Evolutionary conservation across 495 filamentous ascomycete species (phyloP).

Genomic region (Pyrenula aspistea): DNA sequence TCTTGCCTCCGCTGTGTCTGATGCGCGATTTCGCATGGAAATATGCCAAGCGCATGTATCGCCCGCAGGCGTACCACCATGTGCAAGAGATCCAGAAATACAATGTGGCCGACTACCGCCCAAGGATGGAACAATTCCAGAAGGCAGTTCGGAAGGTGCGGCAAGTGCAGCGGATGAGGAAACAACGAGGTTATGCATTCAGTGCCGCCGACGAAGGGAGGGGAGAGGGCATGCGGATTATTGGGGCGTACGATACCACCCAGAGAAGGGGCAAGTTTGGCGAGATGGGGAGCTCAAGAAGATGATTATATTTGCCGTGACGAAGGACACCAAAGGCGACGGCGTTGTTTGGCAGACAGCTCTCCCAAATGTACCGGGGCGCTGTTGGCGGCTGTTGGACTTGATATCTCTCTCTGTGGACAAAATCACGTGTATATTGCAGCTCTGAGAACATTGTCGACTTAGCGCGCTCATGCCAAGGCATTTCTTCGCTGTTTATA

Average conservation of each 20-base stretch:
- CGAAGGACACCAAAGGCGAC: too few relatives aligned
- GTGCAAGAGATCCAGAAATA: slow-evolving; percentile 99
- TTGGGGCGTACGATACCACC: slow-evolving; percentile 97
- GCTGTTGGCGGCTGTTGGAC: too few relatives aligned
- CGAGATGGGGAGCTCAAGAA: slow-evolving; percentile 77
- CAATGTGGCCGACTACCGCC: slow-evolving; percentile 98
- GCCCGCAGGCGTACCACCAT: slow-evolving; percentile 91
- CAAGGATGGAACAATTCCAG: slow-evolving; percentile 99
- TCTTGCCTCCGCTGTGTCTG: slow-evolving; percentile 75
- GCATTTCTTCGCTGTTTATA: too few relatives aligned
- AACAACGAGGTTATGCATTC: slow-evolving; percentile 97
- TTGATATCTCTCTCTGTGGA: too few relatives aligned
- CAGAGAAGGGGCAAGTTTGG: slow-evolving; percentile 82
- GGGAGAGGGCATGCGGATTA: slow-evolving; percentile 64
- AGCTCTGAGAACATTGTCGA: too few relatives aligned
- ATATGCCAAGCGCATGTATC: slow-evolving; percentile 91
- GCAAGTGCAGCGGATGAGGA: slow-evolving; percentile 98
- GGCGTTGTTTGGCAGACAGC: too few relatives aligned
- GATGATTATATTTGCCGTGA: too few relatives aligned
- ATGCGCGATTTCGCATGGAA: slow-evolving; percentile 76
- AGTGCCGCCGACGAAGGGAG: slow-evolving; percentile 86
- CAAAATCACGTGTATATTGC: too few relatives aligned
- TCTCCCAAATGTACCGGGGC: too few relatives aligned
- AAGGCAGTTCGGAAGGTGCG: slow-evolving; percentile 98
- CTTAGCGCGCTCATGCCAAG: too few relatives aligned